Base-by-base conservation (phyloP, 2,329 filamentous ascomycete genomes). In the Apiospora malaysiana region DNA sequence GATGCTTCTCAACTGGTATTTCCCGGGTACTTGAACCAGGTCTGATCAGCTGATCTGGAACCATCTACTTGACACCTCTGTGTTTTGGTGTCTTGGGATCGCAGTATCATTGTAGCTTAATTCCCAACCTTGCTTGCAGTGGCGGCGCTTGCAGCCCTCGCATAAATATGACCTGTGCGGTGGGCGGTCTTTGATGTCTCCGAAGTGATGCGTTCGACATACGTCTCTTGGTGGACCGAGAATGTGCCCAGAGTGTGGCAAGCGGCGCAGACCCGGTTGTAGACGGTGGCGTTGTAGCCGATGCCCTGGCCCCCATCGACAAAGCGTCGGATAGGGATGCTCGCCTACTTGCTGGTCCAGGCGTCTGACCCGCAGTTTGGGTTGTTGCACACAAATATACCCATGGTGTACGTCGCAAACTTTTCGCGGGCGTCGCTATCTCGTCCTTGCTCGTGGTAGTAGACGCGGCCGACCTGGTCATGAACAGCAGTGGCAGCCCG, bases 151-250 rank as follows among this genome's bases (percentile, higher is more conserved):
- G 12, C 65, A 66, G 1, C 65, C 65, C 12, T 66, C 65, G 12
- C 40, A 66, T 12, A 66, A n/a, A 1, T 66, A 40, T 23, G 7
- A 12, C 18, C 2, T 8, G n/a, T 66, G 65, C 2, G 65, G 65
- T 12, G n/a, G 40, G 23, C 12, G 2, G 1, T n/a, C n/a, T n/a
- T n/a, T n/a, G n/a, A n/a, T n/a, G n/a, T n/a, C n/a, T n/a, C n/a
- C n/a, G n/a, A n/a, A n/a, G n/a, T n/a, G n/a, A n/a, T n/a, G n/a
- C 77, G 72, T 18, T 78, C 76, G 2, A 73, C 71, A 42, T 79
- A 79, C 25, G 75, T 74, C 1, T 69, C 32, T 14, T 71, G 69
- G 59, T 79, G 72, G 7, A 78, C 69, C 0, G 66, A 69, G 0
- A 77, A 71, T 6, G 68, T 68, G 56, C 75, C 72, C 10, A 78